Evolutionary conservation across 2,329 filamentous ascomycete species (phyloP).

Genomic region (Fusarium sp.): DNA sequence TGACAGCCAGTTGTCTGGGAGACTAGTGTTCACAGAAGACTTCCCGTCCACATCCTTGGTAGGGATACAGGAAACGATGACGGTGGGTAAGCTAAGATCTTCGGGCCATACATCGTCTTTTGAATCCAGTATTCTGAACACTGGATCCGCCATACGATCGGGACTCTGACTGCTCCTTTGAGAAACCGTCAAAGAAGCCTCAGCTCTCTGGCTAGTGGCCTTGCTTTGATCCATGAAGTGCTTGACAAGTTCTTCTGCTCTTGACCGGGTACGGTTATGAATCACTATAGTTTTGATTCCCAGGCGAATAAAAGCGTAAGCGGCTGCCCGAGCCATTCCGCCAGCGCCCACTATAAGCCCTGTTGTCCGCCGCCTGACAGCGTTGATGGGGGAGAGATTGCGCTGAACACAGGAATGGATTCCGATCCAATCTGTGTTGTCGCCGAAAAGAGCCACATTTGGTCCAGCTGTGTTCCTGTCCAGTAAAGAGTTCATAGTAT

Average conservation of each 20-base stretch:
- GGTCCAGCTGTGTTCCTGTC: background rate
- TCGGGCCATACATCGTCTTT: background rate
- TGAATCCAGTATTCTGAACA: background rate
- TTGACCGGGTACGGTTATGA: background rate
- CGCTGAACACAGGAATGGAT: slow-evolving; percentile 9
- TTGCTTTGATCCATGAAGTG: background rate
- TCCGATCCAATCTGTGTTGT: slow-evolving; percentile 7
- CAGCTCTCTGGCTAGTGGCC: accelerated
- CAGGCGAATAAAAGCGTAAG: background rate
- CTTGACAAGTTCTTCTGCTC: background rate
- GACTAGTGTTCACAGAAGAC: slow-evolving; percentile 6
- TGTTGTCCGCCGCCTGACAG: slow-evolving; percentile 3
- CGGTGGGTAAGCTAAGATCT: background rate
- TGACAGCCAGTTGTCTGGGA: background rate
- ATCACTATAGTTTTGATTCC: background rate
- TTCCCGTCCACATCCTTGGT: background rate
- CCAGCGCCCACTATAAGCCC: slow-evolving; percentile 6
- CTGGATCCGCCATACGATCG: background rate
- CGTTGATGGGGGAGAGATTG: slow-evolving; percentile 10
- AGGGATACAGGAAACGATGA: background rate
- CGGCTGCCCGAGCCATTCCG: slow-evolving; percentile 16
- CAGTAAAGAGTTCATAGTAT: background rate
- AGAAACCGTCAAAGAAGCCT: accelerated
- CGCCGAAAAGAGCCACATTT: slow-evolving; percentile 4
- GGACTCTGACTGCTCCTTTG: background rate